Conservation (phyloP, 2,329 filamentous ascomycete genomes). For the Curvularia sp. region DNA sequence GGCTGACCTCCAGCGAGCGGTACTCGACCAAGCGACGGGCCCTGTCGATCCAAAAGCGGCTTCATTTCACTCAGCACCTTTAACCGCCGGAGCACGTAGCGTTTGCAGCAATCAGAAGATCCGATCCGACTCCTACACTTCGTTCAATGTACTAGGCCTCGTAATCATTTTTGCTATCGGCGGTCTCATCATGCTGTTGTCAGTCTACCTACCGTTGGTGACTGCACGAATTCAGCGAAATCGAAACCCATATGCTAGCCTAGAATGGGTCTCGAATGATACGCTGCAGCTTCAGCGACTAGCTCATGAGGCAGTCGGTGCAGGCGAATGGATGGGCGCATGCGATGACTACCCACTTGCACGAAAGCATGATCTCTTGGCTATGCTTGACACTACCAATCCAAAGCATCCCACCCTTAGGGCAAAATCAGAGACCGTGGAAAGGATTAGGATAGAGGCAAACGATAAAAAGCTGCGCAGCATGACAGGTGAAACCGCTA, state of each 20-base stretch:
- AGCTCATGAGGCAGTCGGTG: slow-evolving; percentile 28
- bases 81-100: slow-evolving; percentile 12
- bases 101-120: slow-evolving; percentile 36
- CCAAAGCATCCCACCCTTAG: slow-evolving; percentile 6
- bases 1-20: slow-evolving; percentile 36
- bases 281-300: slow-evolving; percentile 33
- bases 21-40: slow-evolving; percentile 25
- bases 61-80: slow-evolving; percentile 12
- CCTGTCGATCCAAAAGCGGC: slow-evolving; percentile 7
- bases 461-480: neutral
- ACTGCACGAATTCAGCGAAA: slow-evolving; percentile 7
- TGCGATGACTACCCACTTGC: slow-evolving; percentile 12
- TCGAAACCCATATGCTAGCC: slow-evolving; percentile 7
- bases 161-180: slow-evolving; percentile 26
- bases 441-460: neutral
- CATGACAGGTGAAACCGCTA: neutral
- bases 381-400: slow-evolving; percentile 7
- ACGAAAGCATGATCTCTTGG: slow-evolving; percentile 11
- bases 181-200: slow-evolving; percentile 22
- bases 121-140: slow-evolving; percentile 24
- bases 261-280: slow-evolving; percentile 24
- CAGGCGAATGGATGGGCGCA: slow-evolving; percentile 14
- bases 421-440: neutral
- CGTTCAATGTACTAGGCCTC: slow-evolving; percentile 32
- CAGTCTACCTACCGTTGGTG: neutral